A percentile compares a stretch with the other conserved stretches of the same genome.
phyloP scores from a whole-genome alignment of 805 yeast genomes.

The Candida alai region DNA sequence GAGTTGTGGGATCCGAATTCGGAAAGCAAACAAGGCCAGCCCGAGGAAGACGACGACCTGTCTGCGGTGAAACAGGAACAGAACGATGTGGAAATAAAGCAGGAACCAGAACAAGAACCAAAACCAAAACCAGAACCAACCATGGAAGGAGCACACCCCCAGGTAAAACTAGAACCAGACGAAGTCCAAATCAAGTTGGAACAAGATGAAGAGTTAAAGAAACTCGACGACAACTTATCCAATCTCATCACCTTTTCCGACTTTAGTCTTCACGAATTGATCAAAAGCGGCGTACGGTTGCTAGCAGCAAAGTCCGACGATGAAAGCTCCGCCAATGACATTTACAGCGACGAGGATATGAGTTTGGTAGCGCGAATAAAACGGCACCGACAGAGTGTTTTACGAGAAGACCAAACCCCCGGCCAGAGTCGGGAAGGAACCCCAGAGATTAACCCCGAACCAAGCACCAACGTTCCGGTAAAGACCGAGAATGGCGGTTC shows the following conservation, averaged over 20 bases:
- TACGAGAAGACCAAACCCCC: slow-evolving; percentile 11
- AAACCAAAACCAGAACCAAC: too few species aligned
- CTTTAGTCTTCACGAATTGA: slow-evolving; percentile 47
- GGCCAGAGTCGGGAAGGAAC: slow-evolving; percentile 12
- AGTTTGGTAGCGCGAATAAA: slow-evolving; percentile 46
- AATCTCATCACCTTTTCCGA: slow-evolving; percentile 45
- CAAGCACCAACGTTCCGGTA: not conserved
- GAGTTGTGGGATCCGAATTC: slow-evolving; percentile 80
- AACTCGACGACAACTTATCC: slow-evolving; percentile 36
- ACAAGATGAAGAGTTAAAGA: slow-evolving; percentile 41
- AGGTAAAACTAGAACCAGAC: slow-evolving; percentile 10
- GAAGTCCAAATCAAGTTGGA: slow-evolving; percentile 29
- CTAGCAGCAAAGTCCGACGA: slow-evolving; percentile 60
- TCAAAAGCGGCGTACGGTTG: slow-evolving; percentile 50
- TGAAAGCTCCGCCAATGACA: slow-evolving; percentile 7
- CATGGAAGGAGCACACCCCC: slow-evolving; percentile 3
- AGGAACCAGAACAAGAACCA: slow-evolving; percentile 12
- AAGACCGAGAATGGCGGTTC: slow-evolving; percentile 2
- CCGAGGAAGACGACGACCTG: not conserved
- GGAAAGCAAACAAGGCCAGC: slow-evolving; percentile 15
- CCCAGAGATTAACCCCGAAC: slow-evolving; percentile 12
- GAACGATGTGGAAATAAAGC: slow-evolving; percentile 10
- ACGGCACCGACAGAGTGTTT: slow-evolving; percentile 38
- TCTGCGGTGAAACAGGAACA: slow-evolving; percentile 20
- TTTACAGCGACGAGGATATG: slow-evolving; percentile 8